phyloP scores from a whole-genome alignment of 2,329 filamentous ascomycete genomes.

The Fonsecaea multimorphosa region DNA sequence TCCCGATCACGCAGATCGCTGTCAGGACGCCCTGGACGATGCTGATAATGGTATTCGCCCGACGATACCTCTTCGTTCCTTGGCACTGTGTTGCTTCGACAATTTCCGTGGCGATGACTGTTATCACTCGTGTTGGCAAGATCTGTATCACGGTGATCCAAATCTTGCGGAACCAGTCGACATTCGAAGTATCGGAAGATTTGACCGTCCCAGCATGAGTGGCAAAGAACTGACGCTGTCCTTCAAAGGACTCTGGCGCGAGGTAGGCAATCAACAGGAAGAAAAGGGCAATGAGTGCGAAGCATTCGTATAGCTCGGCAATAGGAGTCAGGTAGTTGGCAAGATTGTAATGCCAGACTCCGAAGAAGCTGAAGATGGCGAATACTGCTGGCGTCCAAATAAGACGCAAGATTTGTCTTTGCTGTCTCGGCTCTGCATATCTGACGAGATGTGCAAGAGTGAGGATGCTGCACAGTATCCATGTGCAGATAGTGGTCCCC shows the following conservation, averaged over 20 bases:
- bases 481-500: slow-evolving; percentile 2
- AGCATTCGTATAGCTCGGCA: neutral
- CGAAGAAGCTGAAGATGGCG: slow-evolving; percentile 1
- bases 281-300: neutral
- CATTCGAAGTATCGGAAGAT: neutral
- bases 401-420: neutral
- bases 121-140: neutral
- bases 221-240: neutral
- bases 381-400: neutral
- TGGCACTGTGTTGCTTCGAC: slow-evolving; percentile 2
- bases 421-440: neutral
- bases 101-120: neutral
- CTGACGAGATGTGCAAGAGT: neutral
- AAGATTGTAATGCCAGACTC: slow-evolving; percentile 2
- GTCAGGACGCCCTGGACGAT: neutral
- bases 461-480: neutral
- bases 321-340: slow-evolving; percentile 3
- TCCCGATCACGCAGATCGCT: neutral
- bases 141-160: neutral
- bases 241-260: neutral
- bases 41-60: neutral
- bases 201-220: neutral
- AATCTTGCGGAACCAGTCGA: neutral
- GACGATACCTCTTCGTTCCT: neutral
- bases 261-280: neutral